These are phyloP conservation scores for Omphalotus guepiniiformis DNA, from an alignment of 768 basidiomycete genomes.

Conservation along the genomic window DNA sequence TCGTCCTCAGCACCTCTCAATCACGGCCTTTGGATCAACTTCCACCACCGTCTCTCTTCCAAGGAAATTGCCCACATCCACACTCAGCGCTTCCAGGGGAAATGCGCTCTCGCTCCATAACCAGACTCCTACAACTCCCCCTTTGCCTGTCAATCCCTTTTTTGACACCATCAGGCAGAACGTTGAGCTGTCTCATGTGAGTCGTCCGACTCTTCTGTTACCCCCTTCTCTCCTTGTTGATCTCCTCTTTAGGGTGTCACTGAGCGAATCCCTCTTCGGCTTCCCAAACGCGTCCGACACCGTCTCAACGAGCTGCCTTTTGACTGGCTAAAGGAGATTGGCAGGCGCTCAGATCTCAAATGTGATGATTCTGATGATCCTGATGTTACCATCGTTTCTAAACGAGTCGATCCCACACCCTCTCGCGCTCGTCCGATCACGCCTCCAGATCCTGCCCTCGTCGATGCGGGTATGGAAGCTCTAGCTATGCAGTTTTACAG, in stretches of 20 bases:
- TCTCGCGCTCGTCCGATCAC: not conserved
- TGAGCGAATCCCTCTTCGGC: slow-evolving; percentile 75
- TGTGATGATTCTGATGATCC: slow-evolving; percentile 22
- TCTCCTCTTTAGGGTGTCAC: slow-evolving; percentile 47
- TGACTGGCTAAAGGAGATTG: slow-evolving; percentile 73
- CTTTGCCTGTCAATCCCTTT: slow-evolving; percentile 76
- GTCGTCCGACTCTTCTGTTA: slow-evolving; percentile 28
- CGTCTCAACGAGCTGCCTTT: slow-evolving; percentile 77
- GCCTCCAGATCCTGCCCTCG: slow-evolving; percentile 26
- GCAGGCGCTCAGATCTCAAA: slow-evolving; percentile 39
- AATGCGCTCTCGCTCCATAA: slow-evolving; percentile 5
- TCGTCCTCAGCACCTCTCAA: too few species aligned
- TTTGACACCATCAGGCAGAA: slow-evolving; percentile 93
- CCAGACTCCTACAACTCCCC: slow-evolving; percentile 14
- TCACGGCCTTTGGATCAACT: too few species aligned
- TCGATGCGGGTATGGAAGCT: slow-evolving; percentile 69
- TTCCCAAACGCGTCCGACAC: slow-evolving; percentile 43
- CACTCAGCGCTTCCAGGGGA: too few species aligned
- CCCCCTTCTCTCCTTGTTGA: not conserved
- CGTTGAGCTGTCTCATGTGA: slow-evolving; percentile 57
- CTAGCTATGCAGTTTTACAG: slow-evolving; percentile 93
- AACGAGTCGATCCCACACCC: not conserved
- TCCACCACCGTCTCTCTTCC: too few species aligned
- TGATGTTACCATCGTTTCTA: slow-evolving; percentile 22
- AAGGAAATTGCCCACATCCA: slow-evolving; percentile 10